A percentile compares a stretch with the other conserved stretches of the same genome.
These are phyloP conservation scores for Paraphaeosphaeria minitans DNA, from an alignment of 2,329 filamentous ascomycete genomes.

Conservation along the genomic window DNA sequence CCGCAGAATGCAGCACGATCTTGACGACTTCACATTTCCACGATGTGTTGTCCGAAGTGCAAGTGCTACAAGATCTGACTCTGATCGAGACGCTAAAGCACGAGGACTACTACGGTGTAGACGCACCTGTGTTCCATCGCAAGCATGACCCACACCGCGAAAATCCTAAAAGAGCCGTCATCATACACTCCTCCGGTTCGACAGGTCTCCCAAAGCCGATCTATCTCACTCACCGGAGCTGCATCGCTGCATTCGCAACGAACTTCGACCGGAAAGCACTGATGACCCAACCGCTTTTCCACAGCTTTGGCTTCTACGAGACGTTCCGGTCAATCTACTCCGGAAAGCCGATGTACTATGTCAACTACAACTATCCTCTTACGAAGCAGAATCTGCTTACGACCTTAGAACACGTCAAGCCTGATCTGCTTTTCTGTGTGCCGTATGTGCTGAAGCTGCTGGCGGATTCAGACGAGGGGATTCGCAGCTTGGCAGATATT, in stretches of 20 bases:
- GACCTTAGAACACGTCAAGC: slow-evolving; percentile 31
- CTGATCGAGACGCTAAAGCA: slow-evolving; percentile 31
- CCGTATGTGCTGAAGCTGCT: slow-evolving; percentile 69
- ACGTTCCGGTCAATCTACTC: slow-evolving; percentile 31
- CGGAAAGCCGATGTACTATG: slow-evolving; percentile 31
- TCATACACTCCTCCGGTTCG: slow-evolving; percentile 60
- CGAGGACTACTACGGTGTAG: slow-evolving; percentile 26
- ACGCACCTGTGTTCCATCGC: slow-evolving; percentile 22
- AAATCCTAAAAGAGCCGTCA: slow-evolving; percentile 46
- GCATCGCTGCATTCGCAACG: slow-evolving; percentile 26
- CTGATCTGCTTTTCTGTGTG: slow-evolving; percentile 64
- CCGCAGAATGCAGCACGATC: slow-evolving; percentile 27
- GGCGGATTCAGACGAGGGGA: slow-evolving; percentile 62
- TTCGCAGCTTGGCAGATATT: slow-evolving; percentile 52
- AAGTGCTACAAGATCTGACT: slow-evolving; percentile 28
- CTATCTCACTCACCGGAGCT: slow-evolving; percentile 58
- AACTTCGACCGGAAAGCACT: slow-evolving; percentile 27
- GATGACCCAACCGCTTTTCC: slow-evolving; percentile 32
- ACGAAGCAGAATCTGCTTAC: slow-evolving; percentile 26
- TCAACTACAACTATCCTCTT: slow-evolving; percentile 27
- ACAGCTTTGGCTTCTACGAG: slow-evolving; percentile 32
- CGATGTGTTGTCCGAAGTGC: slow-evolving; percentile 33
- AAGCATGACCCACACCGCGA: slow-evolving; percentile 28
- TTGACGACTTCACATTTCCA: slow-evolving; percentile 28
- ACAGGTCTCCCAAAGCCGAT: slow-evolving; percentile 69